These are phyloP conservation scores for Amyloporia xantha DNA, from an alignment of 768 basidiomycete species.

Conservation along the genomic window DNA sequence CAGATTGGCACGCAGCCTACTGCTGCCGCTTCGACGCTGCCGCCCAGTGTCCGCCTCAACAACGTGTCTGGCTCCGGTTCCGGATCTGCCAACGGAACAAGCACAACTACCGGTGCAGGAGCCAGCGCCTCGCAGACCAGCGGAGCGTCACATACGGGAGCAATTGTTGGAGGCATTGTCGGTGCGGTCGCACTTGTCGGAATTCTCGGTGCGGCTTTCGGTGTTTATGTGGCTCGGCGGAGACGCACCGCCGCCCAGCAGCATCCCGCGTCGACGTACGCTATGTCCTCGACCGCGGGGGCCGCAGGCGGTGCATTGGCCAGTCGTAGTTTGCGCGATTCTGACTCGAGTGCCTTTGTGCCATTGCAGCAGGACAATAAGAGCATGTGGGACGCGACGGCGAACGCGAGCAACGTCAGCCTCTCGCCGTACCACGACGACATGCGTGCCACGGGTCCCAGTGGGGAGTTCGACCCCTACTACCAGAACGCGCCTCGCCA, in stretches of 20 bases:
- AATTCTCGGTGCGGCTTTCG: constrained; percentile 45
- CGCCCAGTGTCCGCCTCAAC: constrained; percentile 39
- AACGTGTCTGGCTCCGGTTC: constrained; percentile 28
- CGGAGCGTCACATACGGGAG: constrained; percentile 27
- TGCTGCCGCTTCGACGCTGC: constrained; percentile 36
- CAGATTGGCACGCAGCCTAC: constrained; percentile 67
- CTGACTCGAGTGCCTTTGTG: constrained; percentile 65
- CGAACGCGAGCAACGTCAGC: constrained; percentile 43
- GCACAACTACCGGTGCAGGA: constrained; percentile 8
- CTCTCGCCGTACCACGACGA: constrained; percentile 36
- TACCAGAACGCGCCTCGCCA: constrained; percentile 22
- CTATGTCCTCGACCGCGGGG: constrained; percentile 30
- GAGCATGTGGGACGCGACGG: constrained; percentile 39
- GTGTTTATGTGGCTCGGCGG: constrained; percentile 45
- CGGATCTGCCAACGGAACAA: constrained; percentile 6
- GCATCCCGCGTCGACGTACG: constrained; percentile 29
- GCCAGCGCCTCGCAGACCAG: constrained; percentile 8
- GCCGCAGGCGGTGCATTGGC: constrained; percentile 22
- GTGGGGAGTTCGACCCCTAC: constrained; percentile 33
- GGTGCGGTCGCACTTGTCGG: constrained; percentile 48
- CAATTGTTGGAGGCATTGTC: constrained; percentile 44
- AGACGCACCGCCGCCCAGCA: constrained; percentile 34
- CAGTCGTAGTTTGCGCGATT: constrained; percentile 32
- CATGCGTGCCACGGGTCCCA: constrained; percentile 15
- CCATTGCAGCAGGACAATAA: constrained; percentile 61